Percentiles rank a stretch among this genome's conserved stretches.
phyloP scores from a whole-genome alignment of 2,329 filamentous ascomycete species.

The Scortechinia acanthostroma region DNA sequence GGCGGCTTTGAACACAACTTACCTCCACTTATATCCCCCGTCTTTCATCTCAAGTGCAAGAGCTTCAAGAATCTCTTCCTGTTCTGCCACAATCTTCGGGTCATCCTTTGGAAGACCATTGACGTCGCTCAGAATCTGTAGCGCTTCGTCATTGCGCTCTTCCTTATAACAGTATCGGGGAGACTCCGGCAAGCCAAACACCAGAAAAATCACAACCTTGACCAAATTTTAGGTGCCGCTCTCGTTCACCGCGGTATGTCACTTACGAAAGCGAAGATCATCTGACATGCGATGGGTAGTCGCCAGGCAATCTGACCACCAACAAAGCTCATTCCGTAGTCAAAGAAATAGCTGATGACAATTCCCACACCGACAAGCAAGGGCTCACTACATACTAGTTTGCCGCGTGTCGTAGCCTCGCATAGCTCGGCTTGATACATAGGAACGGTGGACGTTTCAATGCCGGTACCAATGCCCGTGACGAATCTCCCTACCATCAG shows the following conservation, averaged over 20 bases:
- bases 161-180: constrained; percentile 10
- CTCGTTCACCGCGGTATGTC: too few species aligned
- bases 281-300: constrained; percentile 7
- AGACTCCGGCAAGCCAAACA: constrained; percentile 7
- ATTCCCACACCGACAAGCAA: constrained; percentile 7
- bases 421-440: constrained; percentile 29
- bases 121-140: constrained; percentile 13
- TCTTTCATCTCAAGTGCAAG: constrained; percentile 12
- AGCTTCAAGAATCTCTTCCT: constrained; percentile 19
- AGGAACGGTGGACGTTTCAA: constrained; percentile 15
- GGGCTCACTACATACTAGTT: constrained; percentile 21
- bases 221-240: not conserved
- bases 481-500: constrained; percentile 30
- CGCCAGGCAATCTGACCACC: constrained; percentile 1
- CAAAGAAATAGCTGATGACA: constrained; percentile 5
- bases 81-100: constrained; percentile 15
- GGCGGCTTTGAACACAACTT: too few species aligned
- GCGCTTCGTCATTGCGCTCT: constrained; percentile 10
- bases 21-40: constrained; percentile 22
- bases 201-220: constrained; percentile 7
- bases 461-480: constrained; percentile 15
- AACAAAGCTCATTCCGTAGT: constrained; percentile 1
- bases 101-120: constrained; percentile 21
- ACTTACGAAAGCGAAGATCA: constrained; percentile 11
- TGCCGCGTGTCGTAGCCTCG: constrained; percentile 22